Base-by-base conservation (phyloP, 2,329 filamentous ascomycete genomes). In the Magnaporthiopsis rhizophila region DNA sequence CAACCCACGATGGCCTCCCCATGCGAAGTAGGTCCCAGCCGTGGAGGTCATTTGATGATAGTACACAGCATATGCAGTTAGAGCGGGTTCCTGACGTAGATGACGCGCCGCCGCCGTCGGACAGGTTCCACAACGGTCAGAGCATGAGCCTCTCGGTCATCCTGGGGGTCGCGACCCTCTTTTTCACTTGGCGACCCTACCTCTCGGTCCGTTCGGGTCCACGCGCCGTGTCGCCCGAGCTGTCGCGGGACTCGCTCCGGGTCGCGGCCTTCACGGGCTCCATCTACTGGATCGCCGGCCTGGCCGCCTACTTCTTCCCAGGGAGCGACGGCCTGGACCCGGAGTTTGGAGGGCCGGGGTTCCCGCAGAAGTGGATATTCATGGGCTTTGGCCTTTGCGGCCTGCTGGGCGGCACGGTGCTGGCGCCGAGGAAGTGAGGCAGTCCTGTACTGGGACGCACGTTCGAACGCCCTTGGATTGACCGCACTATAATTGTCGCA, bases 1-100 rank as follows among this genome's bases (percentile, higher is more conserved):
- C 68, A 80, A 80, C 66, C 75, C 78, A 7, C 72, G 74, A 57
- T 80, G 78, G 78, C 74, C 77, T n/a, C 78, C 78, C 2, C 78
- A 80, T 65, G 78, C 78, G 7, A 80, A 78, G 78, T 79, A 64
- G 65, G 73, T 70, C 38, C 38, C 38, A 8, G 38, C 38, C 38
- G 30, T 30, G 4, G 30, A 18, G 38, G 38, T 18, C 38, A 50
- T 50, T 15, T 59, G 53, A n/a, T 7, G 11, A 36, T 3, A 12
- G 34, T 13, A 13, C 11, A 13, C 11, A 12, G 34, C 3, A 13
- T 4, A 13, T 12, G 3, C 11, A 13, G 11, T 11, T 12, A 13
- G 34, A 36, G 34, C 11, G 12, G 34, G 11, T 13, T 50, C 15
- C 38, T 50, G 18, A 50, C 38, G 15, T 18, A 50, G 12, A n/a